These are phyloP conservation scores for Allantophomopsis cytisporea DNA, from an alignment of 2,329 filamentous ascomycete genomes.

Conservation along the genomic window DNA sequence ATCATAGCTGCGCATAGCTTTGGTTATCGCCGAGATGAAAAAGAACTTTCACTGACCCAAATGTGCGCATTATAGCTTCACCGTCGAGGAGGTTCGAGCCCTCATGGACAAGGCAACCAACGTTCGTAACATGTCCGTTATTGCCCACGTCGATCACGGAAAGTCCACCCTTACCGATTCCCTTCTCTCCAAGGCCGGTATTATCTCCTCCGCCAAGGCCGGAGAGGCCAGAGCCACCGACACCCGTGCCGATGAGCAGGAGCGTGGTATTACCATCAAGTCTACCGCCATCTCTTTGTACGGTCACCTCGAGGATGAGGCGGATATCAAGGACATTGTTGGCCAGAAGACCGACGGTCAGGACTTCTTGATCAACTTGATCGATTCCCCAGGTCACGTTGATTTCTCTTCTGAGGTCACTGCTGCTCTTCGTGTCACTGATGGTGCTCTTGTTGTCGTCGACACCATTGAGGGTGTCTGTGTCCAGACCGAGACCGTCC, in stretches of 20 bases:
- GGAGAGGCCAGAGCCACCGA: conserved; percentile 94
- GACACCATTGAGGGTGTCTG: conserved; percentile 99
- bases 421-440: conserved; percentile 97
- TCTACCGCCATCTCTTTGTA: conserved; percentile 99
- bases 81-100: conserved; percentile 79
- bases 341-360: conserved; percentile 77
- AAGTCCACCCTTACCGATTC: conserved; percentile 99
- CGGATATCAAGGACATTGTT: conserved; percentile 85
- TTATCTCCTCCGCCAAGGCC: conserved; percentile 95
- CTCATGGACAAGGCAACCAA: conserved; percentile 71
- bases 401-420: conserved; percentile 99
- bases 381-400: conserved; percentile 99
- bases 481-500: conserved; percentile 99
- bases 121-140: conserved; percentile 96
- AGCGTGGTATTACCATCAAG: conserved; percentile 99
- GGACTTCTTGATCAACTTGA: conserved; percentile 99
- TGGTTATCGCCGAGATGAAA: too few species aligned
- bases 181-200: conserved; percentile 97
- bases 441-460: conserved; percentile 98
- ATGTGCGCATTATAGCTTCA: conserved; percentile 60
- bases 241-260: conserved; percentile 94
- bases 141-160: conserved; percentile 99
- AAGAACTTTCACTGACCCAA: conserved; percentile 9
- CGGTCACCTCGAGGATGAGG: conserved; percentile 60
- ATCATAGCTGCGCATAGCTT: too few species aligned